Evolutionary conservation across 129 eudicot species (phyloP).

Genomic region (Centrapalus pauciflorus): DNA sequence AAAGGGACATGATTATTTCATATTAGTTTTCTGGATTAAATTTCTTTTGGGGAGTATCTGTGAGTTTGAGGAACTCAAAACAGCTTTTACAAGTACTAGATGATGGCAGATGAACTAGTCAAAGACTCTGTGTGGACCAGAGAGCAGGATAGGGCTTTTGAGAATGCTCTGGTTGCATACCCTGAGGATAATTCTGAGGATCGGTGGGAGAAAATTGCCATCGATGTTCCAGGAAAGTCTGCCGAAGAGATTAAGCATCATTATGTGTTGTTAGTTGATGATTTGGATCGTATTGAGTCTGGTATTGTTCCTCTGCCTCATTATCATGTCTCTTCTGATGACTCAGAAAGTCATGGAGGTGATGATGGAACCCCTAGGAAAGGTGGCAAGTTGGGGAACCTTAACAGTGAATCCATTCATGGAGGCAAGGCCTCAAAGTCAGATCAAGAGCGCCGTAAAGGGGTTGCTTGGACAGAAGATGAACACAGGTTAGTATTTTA

Average conservation of each 20-base stretch:
- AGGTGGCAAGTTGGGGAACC: constrained; percentile 38
- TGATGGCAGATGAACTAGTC: constrained; percentile 43
- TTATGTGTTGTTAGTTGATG: constrained; percentile 68
- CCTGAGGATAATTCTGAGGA: constrained; percentile 48
- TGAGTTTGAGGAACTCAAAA: background rate
- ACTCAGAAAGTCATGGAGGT: constrained; percentile 33
- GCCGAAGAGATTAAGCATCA: constrained; percentile 71
- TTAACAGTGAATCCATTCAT: constrained; percentile 37
- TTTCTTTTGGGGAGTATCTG: background rate
- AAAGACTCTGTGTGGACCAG: constrained; percentile 54
- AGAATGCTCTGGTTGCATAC: constrained; percentile 72
- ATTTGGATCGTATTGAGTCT: constrained; percentile 66
- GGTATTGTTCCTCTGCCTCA: constrained; percentile 71
- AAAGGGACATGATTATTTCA: background rate
- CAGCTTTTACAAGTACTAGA: background rate
- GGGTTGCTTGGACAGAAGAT: constrained; percentile 82
- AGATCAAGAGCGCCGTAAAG: constrained; percentile 63
- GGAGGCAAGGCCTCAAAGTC: constrained; percentile 63
- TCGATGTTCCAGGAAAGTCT: constrained; percentile 59
- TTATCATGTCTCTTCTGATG: constrained; percentile 44
- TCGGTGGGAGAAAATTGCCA: constrained; percentile 79
- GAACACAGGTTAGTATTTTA: constrained; percentile 53
- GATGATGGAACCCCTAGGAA: constrained; percentile 46
- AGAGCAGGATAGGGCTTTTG: constrained; percentile 77
- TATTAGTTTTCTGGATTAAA: background rate